These are phyloP conservation scores for Podospora fimiseda DNA, from an alignment of 495 filamentous ascomycete genomes.

Conservation along the genomic window DNA sequence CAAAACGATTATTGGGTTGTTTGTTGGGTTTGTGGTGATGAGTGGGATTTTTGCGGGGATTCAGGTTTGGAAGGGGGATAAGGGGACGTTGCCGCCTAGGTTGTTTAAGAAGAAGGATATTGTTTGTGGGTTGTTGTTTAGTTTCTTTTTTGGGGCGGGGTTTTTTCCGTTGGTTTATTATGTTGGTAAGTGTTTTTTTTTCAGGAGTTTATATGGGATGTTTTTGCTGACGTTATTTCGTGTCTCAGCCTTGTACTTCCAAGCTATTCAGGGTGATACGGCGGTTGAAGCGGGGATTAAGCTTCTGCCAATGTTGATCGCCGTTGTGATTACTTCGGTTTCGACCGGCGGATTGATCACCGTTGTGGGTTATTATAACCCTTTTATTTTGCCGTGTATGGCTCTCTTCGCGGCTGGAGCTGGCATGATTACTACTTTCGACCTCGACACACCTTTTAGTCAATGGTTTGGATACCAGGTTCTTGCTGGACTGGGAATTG, in stretches of 20 bases:
- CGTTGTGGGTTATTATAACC: slow-evolving; percentile 48
- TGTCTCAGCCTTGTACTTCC: slow-evolving; percentile 69
- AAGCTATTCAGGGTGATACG: slow-evolving; percentile 67
- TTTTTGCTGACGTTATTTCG: slow-evolving; percentile 5
- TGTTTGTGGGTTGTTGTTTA: slow-evolving; percentile 46
- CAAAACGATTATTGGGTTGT: slow-evolving; percentile 38
- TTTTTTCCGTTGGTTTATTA: slow-evolving; percentile 69
- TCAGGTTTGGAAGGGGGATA: slow-evolving; percentile 46
- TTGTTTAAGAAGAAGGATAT: slow-evolving; percentile 53
- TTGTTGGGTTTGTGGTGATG: slow-evolving; percentile 44
- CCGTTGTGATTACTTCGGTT: slow-evolving; percentile 51
- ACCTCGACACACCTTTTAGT: slow-evolving; percentile 34
- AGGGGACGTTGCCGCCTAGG: slow-evolving; percentile 50
- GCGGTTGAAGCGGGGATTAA: slow-evolving; percentile 73
- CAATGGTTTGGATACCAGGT: slow-evolving; percentile 53
- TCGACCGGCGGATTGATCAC: slow-evolving; percentile 37
- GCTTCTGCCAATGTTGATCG: slow-evolving; percentile 68
- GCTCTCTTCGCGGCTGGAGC: slow-evolving; percentile 42
- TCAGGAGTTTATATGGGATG: too few relatives aligned
- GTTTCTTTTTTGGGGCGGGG: slow-evolving; percentile 52
- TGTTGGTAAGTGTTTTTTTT: slow-evolving; percentile 42
- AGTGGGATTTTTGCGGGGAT: slow-evolving; percentile 42
- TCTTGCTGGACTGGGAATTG: slow-evolving; percentile 39
- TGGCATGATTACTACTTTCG: slow-evolving; percentile 46
- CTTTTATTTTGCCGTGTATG: slow-evolving; percentile 39